These are phyloP conservation scores for Camellia japonica DNA, from an alignment of 148 eudicot species.

Conservation along the genomic window DNA sequence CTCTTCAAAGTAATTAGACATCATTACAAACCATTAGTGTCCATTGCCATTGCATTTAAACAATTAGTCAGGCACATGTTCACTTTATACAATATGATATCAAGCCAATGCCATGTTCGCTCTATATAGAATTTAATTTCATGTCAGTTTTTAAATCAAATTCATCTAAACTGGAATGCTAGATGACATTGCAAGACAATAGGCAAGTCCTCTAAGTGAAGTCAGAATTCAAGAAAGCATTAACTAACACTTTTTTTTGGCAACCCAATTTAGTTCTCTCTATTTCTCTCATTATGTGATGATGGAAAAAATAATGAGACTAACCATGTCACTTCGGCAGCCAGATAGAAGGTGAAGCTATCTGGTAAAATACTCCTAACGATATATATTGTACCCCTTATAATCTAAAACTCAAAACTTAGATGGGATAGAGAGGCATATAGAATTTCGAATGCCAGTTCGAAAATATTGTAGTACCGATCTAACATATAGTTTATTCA, in stretches of 20 bases:
- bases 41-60: neutral
- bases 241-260: neutral
- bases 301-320: too few relatives aligned
- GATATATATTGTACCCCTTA: too few relatives aligned
- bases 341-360: too few relatives aligned
- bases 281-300: too few relatives aligned
- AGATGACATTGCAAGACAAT: neutral
- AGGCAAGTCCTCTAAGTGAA: neutral
- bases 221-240: neutral
- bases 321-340: too few relatives aligned
- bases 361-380: too few relatives aligned
- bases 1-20: constrained; percentile 31
- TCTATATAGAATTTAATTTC: neutral
- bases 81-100: neutral
- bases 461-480: too few relatives aligned
- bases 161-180: neutral
- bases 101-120: neutral
- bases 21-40: constrained; percentile 10
- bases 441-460: too few relatives aligned
- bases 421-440: too few relatives aligned
- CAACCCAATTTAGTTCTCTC: neutral
- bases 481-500: too few relatives aligned
- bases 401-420: neutral
- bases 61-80: constrained; percentile 12
- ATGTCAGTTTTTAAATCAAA: neutral